Evolutionary conservation across 2,329 filamentous ascomycete genomes (phyloP).

Genomic region (Penicillium sp.): DNA sequence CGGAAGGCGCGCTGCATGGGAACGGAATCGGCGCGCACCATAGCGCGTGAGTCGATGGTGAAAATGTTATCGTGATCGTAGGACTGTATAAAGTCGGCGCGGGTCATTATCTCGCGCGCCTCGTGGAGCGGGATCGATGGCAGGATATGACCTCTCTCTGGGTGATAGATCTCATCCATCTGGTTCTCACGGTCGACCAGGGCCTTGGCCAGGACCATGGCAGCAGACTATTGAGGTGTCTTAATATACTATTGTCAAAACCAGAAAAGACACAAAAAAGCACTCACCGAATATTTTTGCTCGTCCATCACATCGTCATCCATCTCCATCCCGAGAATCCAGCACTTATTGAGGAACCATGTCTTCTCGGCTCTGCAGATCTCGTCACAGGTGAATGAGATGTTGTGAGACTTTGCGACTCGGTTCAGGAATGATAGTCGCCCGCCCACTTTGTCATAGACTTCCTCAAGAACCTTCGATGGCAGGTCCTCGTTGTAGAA

Average conservation of each 20-base stretch:
- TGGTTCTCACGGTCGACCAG: slow-evolving; percentile 78
- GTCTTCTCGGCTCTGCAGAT: slow-evolving; percentile 71
- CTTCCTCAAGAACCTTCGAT: slow-evolving; percentile 61
- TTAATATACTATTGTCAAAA: slow-evolving; percentile 14
- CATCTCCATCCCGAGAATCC: slow-evolving; percentile 72
- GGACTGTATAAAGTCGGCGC: slow-evolving; percentile 87
- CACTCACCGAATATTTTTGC: slow-evolving; percentile 84
- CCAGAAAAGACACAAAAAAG: background rate
- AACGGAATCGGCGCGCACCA: slow-evolving; percentile 88
- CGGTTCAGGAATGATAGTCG: slow-evolving; percentile 83
- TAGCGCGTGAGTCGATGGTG: slow-evolving; percentile 82
- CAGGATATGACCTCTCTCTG: slow-evolving; percentile 67
- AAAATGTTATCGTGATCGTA: slow-evolving; percentile 96
- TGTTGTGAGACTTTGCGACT: slow-evolving; percentile 81
- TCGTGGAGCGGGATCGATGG: slow-evolving; percentile 78
- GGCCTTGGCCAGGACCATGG: slow-evolving; percentile 88
- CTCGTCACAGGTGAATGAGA: slow-evolving; percentile 72
- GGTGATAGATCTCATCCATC: slow-evolving; percentile 62
- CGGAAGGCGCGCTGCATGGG: slow-evolving; percentile 94
- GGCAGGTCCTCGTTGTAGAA: slow-evolving; percentile 65
- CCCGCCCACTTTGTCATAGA: slow-evolving; percentile 85
- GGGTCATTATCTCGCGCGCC: slow-evolving; percentile 89
- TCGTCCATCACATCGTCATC: slow-evolving; percentile 99
- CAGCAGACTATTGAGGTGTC: slow-evolving; percentile 62
- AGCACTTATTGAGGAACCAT: slow-evolving; percentile 77